A percentile compares a stretch with the other conserved stretches of the same genome.
Conservation (phyloP, 2,329 filamentous ascomycete species). For the Decorospora gaudefroyi region DNA sequence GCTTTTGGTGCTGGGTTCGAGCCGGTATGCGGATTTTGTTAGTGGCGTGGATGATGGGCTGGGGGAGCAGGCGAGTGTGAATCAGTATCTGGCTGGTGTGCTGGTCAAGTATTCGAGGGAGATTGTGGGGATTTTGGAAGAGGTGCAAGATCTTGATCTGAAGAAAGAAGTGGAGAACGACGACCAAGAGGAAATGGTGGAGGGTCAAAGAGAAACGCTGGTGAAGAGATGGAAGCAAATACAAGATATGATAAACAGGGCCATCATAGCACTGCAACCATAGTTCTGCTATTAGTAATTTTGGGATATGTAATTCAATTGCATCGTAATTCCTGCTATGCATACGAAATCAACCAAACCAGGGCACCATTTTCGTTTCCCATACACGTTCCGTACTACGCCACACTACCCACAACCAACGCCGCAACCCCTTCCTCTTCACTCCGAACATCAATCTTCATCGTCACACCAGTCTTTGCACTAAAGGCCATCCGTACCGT, state of each 20-base stretch:
- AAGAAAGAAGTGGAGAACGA: slow-evolving; percentile 1
- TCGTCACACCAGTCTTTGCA: slow-evolving; percentile 89
- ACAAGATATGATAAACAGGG: slow-evolving; percentile 24
- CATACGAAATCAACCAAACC: slow-evolving; percentile 9
- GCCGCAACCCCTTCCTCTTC: slow-evolving; percentile 91
- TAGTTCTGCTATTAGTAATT: too few species aligned
- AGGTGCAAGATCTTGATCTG: slow-evolving; percentile 32
- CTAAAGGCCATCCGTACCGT: slow-evolving; percentile 92
- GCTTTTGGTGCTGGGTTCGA: slow-evolving; percentile 36
- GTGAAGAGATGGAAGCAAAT: slow-evolving; percentile 49
- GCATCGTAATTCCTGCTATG: slow-evolving; percentile 13
- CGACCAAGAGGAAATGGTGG: not conserved
- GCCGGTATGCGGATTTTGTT: slow-evolving; percentile 40
- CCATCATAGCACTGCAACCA: slow-evolving; percentile 13
- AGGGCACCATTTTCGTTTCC: slow-evolving; percentile 10
- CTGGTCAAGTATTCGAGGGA: slow-evolving; percentile 39
- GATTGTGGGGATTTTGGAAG: slow-evolving; percentile 35
- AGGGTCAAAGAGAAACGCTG: slow-evolving; percentile 33
- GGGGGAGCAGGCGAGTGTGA: slow-evolving; percentile 45
- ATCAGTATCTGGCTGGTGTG: slow-evolving; percentile 43
- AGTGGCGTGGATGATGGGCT: slow-evolving; percentile 40
- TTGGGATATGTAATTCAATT: slow-evolving; percentile 1
- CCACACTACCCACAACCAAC: slow-evolving; percentile 81
- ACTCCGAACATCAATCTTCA: slow-evolving; percentile 88
- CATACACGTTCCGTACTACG: slow-evolving; percentile 54